Evolutionary conservation across 2,329 filamentous ascomycete species (phyloP).

Genomic region (Beauveria sp.): DNA sequence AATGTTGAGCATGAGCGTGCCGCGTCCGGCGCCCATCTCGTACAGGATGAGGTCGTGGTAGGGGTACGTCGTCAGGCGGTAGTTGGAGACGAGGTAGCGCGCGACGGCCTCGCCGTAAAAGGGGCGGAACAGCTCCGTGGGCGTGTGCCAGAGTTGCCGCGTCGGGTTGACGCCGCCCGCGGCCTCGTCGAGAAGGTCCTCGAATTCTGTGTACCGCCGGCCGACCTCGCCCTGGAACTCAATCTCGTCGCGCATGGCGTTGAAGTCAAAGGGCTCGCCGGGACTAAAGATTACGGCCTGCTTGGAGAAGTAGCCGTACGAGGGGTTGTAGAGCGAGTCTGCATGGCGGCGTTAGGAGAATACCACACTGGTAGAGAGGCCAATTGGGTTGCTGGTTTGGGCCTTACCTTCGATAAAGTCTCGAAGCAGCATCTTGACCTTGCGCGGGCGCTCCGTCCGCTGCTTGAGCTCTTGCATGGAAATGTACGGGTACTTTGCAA

Average conservation of each 20-base stretch:
- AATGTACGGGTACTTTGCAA: conserved; percentile 73
- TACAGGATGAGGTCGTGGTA: conserved; percentile 97
- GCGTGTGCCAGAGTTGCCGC: conserved; percentile 95
- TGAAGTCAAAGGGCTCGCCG: conserved; percentile 86
- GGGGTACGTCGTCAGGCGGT: conserved; percentile 86
- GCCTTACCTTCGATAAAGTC: conserved; percentile 86
- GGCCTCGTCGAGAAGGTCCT: conserved; percentile 73
- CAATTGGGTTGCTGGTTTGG: background rate
- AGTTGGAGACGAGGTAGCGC: conserved; percentile 92
- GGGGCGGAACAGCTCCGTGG: conserved; percentile 91
- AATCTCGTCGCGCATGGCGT: conserved; percentile 69
- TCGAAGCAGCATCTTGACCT: conserved; percentile 93
- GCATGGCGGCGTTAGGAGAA: background rate
- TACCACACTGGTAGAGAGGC: too few species aligned
- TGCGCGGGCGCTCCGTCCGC: conserved; percentile 67
- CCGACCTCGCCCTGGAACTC: conserved; percentile 74
- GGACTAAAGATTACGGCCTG: conserved; percentile 94
- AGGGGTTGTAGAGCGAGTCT: conserved; percentile 92
- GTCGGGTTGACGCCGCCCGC: conserved; percentile 57
- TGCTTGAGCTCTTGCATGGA: conserved; percentile 71
- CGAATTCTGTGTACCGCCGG: conserved; percentile 79
- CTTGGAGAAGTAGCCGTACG: conserved; percentile 94
- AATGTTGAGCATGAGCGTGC: conserved; percentile 96
- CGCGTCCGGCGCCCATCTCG: conserved; percentile 96
- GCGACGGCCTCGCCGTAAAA: conserved; percentile 97